Evolutionary conservation across 139 green algal species (phyloP).

Genomic region (Cymbomonas tetramitiformis): DNA sequence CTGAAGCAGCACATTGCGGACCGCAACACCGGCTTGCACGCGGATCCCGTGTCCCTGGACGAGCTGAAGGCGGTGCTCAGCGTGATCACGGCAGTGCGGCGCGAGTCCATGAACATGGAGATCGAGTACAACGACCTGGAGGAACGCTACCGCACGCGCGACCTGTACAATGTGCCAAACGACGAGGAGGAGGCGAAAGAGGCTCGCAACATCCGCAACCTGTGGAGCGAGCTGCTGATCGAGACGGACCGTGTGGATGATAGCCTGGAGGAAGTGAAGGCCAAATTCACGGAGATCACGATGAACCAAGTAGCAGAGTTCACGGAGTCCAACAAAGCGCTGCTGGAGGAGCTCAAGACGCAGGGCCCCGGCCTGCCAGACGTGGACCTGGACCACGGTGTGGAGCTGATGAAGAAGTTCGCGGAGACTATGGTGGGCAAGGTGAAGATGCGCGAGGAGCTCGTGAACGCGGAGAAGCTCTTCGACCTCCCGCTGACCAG

Average conservation of each 20-base stretch:
- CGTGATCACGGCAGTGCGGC: slow-evolving; percentile 37
- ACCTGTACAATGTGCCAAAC: slow-evolving; percentile 37
- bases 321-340: neutral
- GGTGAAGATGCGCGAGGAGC: slow-evolving; percentile 40
- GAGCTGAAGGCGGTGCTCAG: slow-evolving; percentile 51
- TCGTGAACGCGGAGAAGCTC: slow-evolving; percentile 65
- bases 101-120: slow-evolving; percentile 50
- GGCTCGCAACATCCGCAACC: neutral
- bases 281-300: slow-evolving; percentile 47
- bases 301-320: slow-evolving; percentile 42
- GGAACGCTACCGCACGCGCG: slow-evolving; percentile 56
- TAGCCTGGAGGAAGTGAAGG: slow-evolving; percentile 45
- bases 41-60: slow-evolving; percentile 41
- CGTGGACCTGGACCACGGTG: slow-evolving; percentile 23
- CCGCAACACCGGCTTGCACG: slow-evolving; percentile 7
- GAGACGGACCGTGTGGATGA: slow-evolving; percentile 45
- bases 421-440: slow-evolving; percentile 30
- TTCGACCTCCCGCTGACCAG: slow-evolving; percentile 62
- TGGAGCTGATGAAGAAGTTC: slow-evolving; percentile 26
- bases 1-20: slow-evolving; percentile 18
- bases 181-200: neutral
- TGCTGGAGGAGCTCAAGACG: slow-evolving; percentile 17
- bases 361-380: slow-evolving; percentile 21
- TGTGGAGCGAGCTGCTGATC: slow-evolving; percentile 26
- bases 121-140: slow-evolving; percentile 53